Evolutionary conservation across 441 rosid species (phyloP), one percentile per base, ranked within the genome.

Genomic region (Isatis lusitanica): DNA sequence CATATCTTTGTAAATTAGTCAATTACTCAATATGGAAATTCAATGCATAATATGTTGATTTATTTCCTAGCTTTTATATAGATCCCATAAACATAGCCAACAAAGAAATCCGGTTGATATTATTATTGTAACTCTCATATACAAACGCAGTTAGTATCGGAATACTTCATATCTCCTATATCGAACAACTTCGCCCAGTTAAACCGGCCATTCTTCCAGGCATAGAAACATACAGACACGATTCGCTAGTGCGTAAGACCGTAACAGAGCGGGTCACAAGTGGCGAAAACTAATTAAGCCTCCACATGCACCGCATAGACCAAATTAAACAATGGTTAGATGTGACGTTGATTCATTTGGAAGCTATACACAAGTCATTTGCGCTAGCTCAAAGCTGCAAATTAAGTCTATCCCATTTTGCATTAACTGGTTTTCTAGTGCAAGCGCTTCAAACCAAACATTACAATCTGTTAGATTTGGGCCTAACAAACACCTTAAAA

Each of bases 1-100:
- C 28, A 36, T 47, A 50, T 66, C 73, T 67, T 67, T 51, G 9
- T 61, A n/a, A 68, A 68, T 68, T 60, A 52, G 69, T 40, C 17
- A 36, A 42, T 52, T 15, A 33, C 55, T 48, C 57, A 68, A 33
- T 68, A 46, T 21, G 17, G 62, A 51, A 57, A 48, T 59, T 48
- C 9, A 16, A n/a, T 52, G 56, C 70, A 42, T 63, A 63, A 6
- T 40, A 42, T 52, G 65, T 51, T 4, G 21, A 15, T 44, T 73
- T 58, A 9, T 21, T 55, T 12, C 36, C 4, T 39, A 33, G 21
- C 11, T 5, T 47, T n/a, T 26, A 4, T 50, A 30, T 26, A 15
- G 35, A 44, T 44, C 10, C 43, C 50, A 39, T 60, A 40, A 16
- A 21, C 17, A 47, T 16, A 47, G 11, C 57, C 57, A 24, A 51